Conservation (phyloP, 148 eudicot species). For the Chenopodium album region DNA sequence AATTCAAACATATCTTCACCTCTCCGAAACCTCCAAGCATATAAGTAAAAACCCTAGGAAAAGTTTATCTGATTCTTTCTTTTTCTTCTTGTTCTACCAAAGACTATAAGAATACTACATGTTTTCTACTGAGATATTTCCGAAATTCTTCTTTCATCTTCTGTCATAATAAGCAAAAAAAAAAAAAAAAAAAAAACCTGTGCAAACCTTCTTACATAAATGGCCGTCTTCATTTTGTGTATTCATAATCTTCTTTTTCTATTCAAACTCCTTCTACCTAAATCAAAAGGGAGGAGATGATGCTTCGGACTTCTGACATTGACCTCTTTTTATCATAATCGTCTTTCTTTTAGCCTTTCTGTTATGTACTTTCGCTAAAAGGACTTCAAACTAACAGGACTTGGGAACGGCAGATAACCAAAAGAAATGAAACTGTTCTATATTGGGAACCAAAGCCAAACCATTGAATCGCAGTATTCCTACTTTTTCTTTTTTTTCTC, state of each 20-base stretch:
- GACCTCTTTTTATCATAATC: neutral
- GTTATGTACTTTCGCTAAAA: conserved; percentile 26
- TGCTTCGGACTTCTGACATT: conserved; percentile 15
- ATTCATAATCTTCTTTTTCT: conserved; percentile 21
- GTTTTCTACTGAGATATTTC: conserved; percentile 16
- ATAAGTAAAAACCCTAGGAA: conserved; percentile 10
- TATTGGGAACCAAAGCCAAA: conserved; percentile 21
- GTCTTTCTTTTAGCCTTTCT: conserved; percentile 15
- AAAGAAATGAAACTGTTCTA: conserved; percentile 17
- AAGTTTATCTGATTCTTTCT: conserved; percentile 12
- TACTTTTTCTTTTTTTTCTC: conserved; percentile 12
- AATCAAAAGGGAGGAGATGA: conserved; percentile 28
- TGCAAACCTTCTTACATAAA: conserved; percentile 24
- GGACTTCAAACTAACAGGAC: conserved; percentile 5
- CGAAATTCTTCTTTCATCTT: conserved; percentile 12
- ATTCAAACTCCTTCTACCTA: conserved; percentile 31
- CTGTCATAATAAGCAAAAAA: conserved; percentile 7
- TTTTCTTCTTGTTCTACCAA: conserved; percentile 12
- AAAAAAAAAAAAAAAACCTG: conserved; percentile 17
- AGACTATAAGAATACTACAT: conserved; percentile 13
- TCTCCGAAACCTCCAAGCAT: conserved; percentile 20
- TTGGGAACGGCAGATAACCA: neutral
- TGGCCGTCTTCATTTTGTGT: conserved; percentile 2
- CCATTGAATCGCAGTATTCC: conserved; percentile 12
- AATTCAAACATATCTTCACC: conserved; percentile 25